Evolutionary conservation across 1,284 basidiomycete species (phyloP), one percentile per base, ranked within the genome.

Genomic region (Mycena citricolor): DNA sequence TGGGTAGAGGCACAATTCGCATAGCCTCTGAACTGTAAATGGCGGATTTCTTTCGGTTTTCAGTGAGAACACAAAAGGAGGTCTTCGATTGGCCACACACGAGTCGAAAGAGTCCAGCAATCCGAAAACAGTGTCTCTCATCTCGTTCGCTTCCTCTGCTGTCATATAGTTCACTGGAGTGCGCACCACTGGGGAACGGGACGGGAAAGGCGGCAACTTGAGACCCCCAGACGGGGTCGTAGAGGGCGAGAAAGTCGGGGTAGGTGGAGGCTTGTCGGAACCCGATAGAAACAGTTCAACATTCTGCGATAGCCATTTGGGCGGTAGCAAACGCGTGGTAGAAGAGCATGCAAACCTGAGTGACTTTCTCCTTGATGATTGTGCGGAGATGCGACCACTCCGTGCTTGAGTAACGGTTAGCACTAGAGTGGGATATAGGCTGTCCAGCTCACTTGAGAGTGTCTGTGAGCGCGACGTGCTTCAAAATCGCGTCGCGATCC

Each of bases 21-120:
- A 90, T 13, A 97, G 66, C 26, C 94, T 83, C 64, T 97, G 94
- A 39, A 97, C 86, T 4, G 94, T 95, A 66, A 97, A 97, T 3
- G 94, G 94, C 0, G 90, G 79, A 42, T 79, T 81, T 38, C 78
- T 81, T 51, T 33, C 29, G 14, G 30, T 47, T 19, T 19, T 51
- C 16, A 56, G 42, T 39, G 55, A 39, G 13, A 26, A 23, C 25
- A 28, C 37, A 29, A 34, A 30, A 45, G 40, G 23, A 29, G 42
- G 34, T 31, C 35, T n/a, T 29, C 29, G 30, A 28, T 39, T 12
- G 32, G 13, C n/a, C 25, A 70, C 81, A 39, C 54, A 90, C 88
- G 74, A 74, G 25, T 88, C 84, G 53, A 94, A 86, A n/a, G 80
- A 78, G 54, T 92, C 81, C 13, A 95, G 62, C 51, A 86, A 76